phyloP scores from a whole-genome alignment of 352 stramenopile species.

The Phytophthora citrophthora region DNA sequence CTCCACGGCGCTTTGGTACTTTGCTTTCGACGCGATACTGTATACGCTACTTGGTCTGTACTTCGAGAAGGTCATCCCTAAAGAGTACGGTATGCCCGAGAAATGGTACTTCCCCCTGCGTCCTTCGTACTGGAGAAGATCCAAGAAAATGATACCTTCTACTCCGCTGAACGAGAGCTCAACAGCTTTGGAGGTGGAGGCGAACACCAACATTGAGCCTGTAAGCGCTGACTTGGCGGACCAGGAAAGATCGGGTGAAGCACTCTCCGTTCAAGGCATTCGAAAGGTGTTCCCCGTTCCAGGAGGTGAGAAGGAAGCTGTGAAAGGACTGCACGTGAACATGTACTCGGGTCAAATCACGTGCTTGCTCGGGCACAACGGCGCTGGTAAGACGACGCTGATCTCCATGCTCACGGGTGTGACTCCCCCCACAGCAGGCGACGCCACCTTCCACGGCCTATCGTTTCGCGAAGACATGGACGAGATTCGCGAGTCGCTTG shows the following conservation, averaged over 20 bases:
- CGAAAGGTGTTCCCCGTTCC: slow-evolving; percentile 80
- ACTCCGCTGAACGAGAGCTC: slow-evolving; percentile 44
- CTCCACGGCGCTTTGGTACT: slow-evolving; percentile 52
- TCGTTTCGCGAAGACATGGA: slow-evolving; percentile 75
- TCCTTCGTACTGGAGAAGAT: slow-evolving; percentile 74
- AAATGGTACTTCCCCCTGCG: slow-evolving; percentile 90
- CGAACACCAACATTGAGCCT: slow-evolving; percentile 57
- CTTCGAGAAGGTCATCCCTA: slow-evolving; percentile 86
- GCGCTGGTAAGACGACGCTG: slow-evolving; percentile 94
- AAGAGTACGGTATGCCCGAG: slow-evolving; percentile 64
- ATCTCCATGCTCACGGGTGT: slow-evolving; percentile 85
- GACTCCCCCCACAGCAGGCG: slow-evolving; percentile 46
- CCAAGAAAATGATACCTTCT: slow-evolving; percentile 58
- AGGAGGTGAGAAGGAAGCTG: slow-evolving; percentile 85
- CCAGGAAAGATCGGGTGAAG: slow-evolving; percentile 58
- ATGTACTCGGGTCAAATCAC: slow-evolving; percentile 82
- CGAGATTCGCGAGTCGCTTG: slow-evolving; percentile 63
- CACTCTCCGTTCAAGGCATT: slow-evolving; percentile 60
- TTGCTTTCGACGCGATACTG: slow-evolving; percentile 82
- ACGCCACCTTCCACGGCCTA: slow-evolving; percentile 51
- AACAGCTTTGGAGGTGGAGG: slow-evolving; percentile 33
- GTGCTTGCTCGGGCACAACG: slow-evolving; percentile 93
- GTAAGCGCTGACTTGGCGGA: slow-evolving; percentile 47
- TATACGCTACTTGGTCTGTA: slow-evolving; percentile 90
- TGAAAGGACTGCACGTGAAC: slow-evolving; percentile 84